Percentiles rank a stretch among this genome's conserved stretches.
phyloP scores from a whole-genome alignment of 352 stramenopile species.

The Pythium aquatile region DNA sequence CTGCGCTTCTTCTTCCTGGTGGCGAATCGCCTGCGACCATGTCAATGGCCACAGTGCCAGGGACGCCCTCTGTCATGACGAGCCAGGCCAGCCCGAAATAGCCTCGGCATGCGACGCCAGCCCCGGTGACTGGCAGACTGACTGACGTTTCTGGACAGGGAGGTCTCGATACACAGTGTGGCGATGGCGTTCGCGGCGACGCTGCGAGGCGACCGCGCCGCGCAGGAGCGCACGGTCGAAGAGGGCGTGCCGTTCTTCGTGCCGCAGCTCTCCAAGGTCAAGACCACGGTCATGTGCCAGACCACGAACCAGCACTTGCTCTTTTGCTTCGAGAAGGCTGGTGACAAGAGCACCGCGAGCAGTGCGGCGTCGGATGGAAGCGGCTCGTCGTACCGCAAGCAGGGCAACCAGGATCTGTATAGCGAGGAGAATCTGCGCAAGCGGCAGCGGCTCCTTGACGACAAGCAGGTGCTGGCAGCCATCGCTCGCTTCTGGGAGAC shows the following conservation, averaged over 20 bases:
- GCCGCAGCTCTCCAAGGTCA: constrained; percentile 44
- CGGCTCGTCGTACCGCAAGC: constrained; percentile 58
- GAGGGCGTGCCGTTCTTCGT: constrained; percentile 37
- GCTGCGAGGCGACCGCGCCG: constrained; percentile 26
- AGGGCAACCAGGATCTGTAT: constrained; percentile 69
- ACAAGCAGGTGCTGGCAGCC: constrained; percentile 42
- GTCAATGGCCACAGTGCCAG: no score
- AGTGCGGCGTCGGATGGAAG: constrained; percentile 5
- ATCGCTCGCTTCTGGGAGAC: constrained; percentile 76
- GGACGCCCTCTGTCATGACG: neutral
- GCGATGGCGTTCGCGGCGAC: constrained; percentile 19
- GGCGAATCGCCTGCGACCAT: no score
- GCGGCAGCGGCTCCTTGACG: constrained; percentile 50
- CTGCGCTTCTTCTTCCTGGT: neutral
- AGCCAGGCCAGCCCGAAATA: neutral
- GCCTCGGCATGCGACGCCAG: neutral
- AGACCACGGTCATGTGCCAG: constrained; percentile 42
- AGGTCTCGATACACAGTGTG: neutral
- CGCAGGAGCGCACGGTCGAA: constrained; percentile 19
- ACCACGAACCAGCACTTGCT: constrained; percentile 38
- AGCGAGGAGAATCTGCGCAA: constrained; percentile 63
- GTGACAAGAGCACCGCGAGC: neutral
- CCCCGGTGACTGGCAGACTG: neutral
- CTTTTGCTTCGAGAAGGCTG: constrained; percentile 34
- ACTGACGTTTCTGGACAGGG: neutral